These are phyloP conservation scores for Phytophthora pini DNA, from an alignment of 352 stramenopile species.

Conservation along the genomic window DNA sequence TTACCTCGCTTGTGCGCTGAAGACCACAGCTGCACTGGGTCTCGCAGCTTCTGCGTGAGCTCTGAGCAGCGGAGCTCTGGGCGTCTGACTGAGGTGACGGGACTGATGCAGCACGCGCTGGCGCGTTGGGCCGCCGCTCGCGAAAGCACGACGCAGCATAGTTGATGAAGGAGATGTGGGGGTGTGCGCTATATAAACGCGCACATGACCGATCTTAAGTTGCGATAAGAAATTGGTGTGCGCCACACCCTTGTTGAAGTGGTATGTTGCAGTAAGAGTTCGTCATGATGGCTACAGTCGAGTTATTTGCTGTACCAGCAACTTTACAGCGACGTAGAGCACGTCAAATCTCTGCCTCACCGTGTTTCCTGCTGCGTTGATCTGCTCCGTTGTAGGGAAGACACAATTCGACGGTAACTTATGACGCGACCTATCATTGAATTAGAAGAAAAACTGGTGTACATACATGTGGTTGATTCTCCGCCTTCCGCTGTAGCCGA, in stretches of 20 bases:
- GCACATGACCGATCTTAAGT: background rate
- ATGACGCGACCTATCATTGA: too few species aligned
- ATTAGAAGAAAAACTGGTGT: too few species aligned
- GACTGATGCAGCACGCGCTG: slow-evolving; percentile 12
- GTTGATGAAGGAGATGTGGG: background rate
- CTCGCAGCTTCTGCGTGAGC: slow-evolving; percentile 1
- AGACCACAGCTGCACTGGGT: slow-evolving; percentile 3
- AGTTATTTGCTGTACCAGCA: background rate
- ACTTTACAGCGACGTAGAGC: background rate
- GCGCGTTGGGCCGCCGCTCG: background rate
- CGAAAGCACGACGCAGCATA: slow-evolving; percentile 24
- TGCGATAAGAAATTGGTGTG: background rate
- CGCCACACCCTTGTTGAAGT: slow-evolving; percentile 18
- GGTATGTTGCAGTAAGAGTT: slow-evolving; percentile 7
- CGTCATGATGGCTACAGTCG: background rate
- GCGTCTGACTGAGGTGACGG: slow-evolving; percentile 18
- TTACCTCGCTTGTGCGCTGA: slow-evolving; percentile 17
- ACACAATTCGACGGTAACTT: too few species aligned
- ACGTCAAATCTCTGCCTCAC: too few species aligned
- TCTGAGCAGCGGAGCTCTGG: slow-evolving; percentile 4
- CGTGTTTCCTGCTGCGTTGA: too few species aligned
- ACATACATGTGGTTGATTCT: background rate
- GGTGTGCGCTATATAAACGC: background rate
- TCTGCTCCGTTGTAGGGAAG: too few species aligned
- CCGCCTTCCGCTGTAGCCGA: background rate